phyloP scores from a whole-genome alignment of 176 grass and related monocot species.

The Panicum miliaceum region DNA sequence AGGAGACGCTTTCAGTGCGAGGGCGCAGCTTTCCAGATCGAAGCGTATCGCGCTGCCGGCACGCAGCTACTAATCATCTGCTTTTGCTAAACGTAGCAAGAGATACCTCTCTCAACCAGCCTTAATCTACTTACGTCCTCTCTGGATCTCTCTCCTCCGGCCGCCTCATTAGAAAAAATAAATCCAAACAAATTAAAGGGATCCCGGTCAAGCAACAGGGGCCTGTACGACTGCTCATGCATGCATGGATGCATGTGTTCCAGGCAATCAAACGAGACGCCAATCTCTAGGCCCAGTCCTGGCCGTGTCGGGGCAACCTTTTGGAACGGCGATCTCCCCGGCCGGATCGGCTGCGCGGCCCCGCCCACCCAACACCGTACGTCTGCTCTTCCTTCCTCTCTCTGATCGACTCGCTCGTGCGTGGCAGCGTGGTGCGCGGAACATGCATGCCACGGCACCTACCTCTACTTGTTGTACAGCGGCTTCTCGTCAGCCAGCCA shows the following conservation, averaged over 20 bases:
- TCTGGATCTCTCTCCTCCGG: background rate
- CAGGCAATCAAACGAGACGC: conserved; percentile 34
- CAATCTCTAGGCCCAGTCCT: conserved; percentile 66
- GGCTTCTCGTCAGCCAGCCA: too few relatives aligned
- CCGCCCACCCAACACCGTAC: background rate
- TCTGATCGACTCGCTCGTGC: too few relatives aligned
- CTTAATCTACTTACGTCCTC: background rate
- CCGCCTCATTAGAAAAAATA: background rate
- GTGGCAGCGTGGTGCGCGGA: too few relatives aligned
- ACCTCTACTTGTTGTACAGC: background rate
- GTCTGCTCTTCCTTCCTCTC: background rate
- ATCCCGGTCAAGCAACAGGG: background rate
- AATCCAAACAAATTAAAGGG: background rate
- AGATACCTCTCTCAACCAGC: conserved; percentile 41
- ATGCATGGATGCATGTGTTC: background rate
- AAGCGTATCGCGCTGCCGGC: background rate
- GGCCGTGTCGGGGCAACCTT: conserved; percentile 56
- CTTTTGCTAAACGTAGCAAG: conserved; percentile 25
- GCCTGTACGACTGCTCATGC: background rate
- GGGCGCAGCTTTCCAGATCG: background rate
- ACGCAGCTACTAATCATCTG: background rate
- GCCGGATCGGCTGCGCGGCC: conserved; percentile 29
- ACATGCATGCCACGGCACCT: background rate
- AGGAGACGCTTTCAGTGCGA: background rate
- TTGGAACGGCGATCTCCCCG: conserved; percentile 53